Evolutionary conservation across 306 rosid genomes (phyloP), one percentile per base, ranked within the genome.

Genomic region (Quercus gilva): DNA sequence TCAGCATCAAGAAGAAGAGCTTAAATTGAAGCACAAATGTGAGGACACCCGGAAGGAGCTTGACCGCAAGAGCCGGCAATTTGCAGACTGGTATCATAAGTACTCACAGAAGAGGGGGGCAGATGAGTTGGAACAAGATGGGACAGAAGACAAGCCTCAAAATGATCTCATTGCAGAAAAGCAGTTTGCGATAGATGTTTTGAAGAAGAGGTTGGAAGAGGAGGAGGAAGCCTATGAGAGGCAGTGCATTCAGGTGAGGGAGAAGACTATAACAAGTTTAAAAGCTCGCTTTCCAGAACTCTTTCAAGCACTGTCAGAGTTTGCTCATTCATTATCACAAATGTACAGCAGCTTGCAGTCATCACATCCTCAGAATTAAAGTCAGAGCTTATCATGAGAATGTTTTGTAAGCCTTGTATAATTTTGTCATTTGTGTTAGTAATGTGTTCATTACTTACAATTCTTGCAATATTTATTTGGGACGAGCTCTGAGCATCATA

Each of bases 1-100:
- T 76, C 81, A 76, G 9, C 86, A 67, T 14, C 98, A 96, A 86
- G 78, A 76, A 55, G 98, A 96, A 5, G 98, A 96, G 90, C 74
- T 91, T 63, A 75, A 25, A 67, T 61, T 81, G 85, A 96, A 86
- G 89, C 75, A 76, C 21, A 93, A 89, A 83, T 93, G 93, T 64
- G 96, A 91, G 71, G 97, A 90, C 5, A 88, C 97, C 10, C 78
- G 79, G 63, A 95, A 88, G 84, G 99, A 95, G 82, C 92, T 91
- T 53, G 37, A 81, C 2, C 92, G 96, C 81, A 95, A 88, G 85
- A 85, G 41, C 3, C 82, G 89, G 81, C 92, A 90, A 31, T 96
- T 91, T 68, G 85, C 87, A 12, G 99, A 96, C 45, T 96, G 98
- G 99, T 75, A 89, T 83, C 17, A 81, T 71, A 96, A 96, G 84